Percentiles rank a stretch among this genome's conserved stretches.
Evolutionary conservation across 2,329 filamentous ascomycete species (phyloP).

Genomic region (Ophiostoma fasciatum): DNA sequence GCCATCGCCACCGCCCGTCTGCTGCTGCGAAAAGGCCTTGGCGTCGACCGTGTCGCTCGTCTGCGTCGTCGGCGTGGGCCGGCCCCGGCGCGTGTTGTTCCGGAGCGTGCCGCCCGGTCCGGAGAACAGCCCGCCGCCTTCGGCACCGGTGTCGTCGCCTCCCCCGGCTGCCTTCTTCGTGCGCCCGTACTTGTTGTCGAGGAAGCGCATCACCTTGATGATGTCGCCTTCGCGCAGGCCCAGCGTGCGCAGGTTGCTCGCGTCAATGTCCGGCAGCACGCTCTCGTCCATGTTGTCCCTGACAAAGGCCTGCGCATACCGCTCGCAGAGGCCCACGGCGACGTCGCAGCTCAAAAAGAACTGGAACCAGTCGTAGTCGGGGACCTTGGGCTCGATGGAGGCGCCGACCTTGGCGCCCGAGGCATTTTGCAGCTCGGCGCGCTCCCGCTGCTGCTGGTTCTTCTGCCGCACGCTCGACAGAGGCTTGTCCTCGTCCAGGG

Average conservation of each 20-base stretch:
- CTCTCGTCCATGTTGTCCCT: conserved; percentile 95
- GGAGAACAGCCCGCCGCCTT: conserved; percentile 62
- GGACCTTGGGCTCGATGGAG: conserved; percentile 47
- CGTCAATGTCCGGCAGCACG: conserved; percentile 77
- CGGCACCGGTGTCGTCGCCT: conserved; percentile 44
- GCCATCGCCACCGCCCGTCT: conserved; percentile 25
- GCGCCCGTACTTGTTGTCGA: conserved; percentile 69
- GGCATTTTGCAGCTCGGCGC: conserved; percentile 15
- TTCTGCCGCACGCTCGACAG: conserved; percentile 59
- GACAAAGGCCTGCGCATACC: conserved; percentile 78
- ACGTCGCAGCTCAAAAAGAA: conserved; percentile 93
- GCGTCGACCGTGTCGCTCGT: conserved; percentile 76
- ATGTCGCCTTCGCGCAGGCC: conserved; percentile 96
- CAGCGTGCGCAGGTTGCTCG: conserved; percentile 66
- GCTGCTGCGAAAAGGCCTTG: conserved; percentile 62
- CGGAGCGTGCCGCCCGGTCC: conserved; percentile 79
- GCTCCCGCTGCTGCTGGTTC: conserved; percentile 11
- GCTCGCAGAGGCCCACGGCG: conserved; percentile 81
- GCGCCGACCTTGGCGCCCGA: conserved; percentile 34
- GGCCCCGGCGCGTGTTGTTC: conserved; percentile 88
- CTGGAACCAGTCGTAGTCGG: conserved; percentile 96
- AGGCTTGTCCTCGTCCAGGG: conserved; percentile 87
- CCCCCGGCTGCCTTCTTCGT: conserved; percentile 42
- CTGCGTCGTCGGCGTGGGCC: conserved; percentile 74
- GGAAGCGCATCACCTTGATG: conserved; percentile 77